Base-by-base conservation (phyloP, 163 green algal genomes). In the Volvox carteri region DNA sequence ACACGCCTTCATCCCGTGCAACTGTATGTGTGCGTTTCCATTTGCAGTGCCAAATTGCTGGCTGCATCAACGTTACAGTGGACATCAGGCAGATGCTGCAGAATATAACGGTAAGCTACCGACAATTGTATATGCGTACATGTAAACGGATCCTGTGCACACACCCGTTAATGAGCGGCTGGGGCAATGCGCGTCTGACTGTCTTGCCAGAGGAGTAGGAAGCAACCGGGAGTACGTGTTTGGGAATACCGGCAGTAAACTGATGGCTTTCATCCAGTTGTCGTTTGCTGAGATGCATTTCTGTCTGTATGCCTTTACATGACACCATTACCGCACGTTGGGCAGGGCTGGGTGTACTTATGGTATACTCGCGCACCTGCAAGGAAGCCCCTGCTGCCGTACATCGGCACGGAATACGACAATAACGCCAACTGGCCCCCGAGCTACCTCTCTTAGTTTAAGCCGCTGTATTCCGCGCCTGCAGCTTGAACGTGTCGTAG, bases 21-120 rank as follows among this genome's bases (percentile, higher is more conserved):
- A 73, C 54, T 23, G 54, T 65, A 11, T 65, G 54, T 65, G 6
- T 2, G 28, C 28, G 25, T 4, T 37, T 73, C 7, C 58, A 19
- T n/a, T 73, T 73, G 37, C 62, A 73, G 62, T 73, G 62, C 62
- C 62, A 73, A 33, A 42, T 73, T 33, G 35, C 62, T 16, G 62
- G 62, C n/a, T 73, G 62, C n/a, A 11, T 73, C 4, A 73, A 73
- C n/a, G n/a, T 73, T 28, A 73, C 2, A 23, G n/a, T 73, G 35
- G 62, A 7, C n/a, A 11, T 73, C 16, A 41, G 37, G 3, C 23
- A 73, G n/a, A 16, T 73, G n/a, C n/a, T 73, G 14, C 9, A 28
- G 23, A 73, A 41, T 42, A 70, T 37, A 35, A 39, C 2, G 28
- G n/a, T 73, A 41, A 37, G 62, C 54, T 7, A 65, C 19, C 54